These are phyloP conservation scores for Entomortierella parvispora DNA, from an alignment of 192 early-diverging fungal species.

Conservation along the genomic window DNA sequence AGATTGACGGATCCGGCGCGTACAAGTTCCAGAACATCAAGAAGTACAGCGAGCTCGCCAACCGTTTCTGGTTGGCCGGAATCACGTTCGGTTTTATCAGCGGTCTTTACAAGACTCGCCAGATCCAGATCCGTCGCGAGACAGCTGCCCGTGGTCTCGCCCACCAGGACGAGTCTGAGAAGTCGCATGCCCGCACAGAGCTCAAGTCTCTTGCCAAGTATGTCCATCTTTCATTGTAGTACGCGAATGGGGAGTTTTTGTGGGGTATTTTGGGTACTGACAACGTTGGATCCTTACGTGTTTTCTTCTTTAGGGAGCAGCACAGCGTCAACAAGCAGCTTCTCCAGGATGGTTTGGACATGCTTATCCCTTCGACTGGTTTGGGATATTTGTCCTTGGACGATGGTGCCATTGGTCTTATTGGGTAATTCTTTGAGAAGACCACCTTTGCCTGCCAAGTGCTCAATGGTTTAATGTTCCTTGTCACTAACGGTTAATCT, in stretches of 20 bases:
- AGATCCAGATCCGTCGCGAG: constrained; percentile 59
- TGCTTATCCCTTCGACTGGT: constrained; percentile 68
- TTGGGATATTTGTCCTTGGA: constrained; percentile 70
- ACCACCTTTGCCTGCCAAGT: too few relatives aligned
- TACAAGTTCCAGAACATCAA: constrained; percentile 74
- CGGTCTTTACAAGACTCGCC: constrained; percentile 72
- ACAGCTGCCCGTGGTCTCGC: constrained; percentile 43
- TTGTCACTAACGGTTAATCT: too few relatives aligned
- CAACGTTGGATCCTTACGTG: too few relatives aligned
- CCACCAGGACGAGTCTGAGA: constrained; percentile 35
- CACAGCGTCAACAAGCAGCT: constrained; percentile 54
- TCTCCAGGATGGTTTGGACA: constrained; percentile 74
- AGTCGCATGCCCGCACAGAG: constrained; percentile 52
- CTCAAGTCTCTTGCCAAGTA: constrained; percentile 59
- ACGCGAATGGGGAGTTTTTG: too few relatives aligned
- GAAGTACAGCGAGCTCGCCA: constrained; percentile 64
- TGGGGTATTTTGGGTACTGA: too few relatives aligned
- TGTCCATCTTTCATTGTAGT: neutral
- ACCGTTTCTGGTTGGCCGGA: constrained; percentile 75
- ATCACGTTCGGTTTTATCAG: constrained; percentile 69
- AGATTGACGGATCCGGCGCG: constrained; percentile 69
- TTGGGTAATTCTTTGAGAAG: constrained; percentile 54
- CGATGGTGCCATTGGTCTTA: constrained; percentile 74
- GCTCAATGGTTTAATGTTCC: too few relatives aligned
- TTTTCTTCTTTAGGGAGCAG: constrained; percentile 60